A percentile compares a stretch with the other conserved stretches of the same genome.
phyloP scores from a whole-genome alignment of 2,329 filamentous ascomycete species.

The Pestalotiopsis sp. region DNA sequence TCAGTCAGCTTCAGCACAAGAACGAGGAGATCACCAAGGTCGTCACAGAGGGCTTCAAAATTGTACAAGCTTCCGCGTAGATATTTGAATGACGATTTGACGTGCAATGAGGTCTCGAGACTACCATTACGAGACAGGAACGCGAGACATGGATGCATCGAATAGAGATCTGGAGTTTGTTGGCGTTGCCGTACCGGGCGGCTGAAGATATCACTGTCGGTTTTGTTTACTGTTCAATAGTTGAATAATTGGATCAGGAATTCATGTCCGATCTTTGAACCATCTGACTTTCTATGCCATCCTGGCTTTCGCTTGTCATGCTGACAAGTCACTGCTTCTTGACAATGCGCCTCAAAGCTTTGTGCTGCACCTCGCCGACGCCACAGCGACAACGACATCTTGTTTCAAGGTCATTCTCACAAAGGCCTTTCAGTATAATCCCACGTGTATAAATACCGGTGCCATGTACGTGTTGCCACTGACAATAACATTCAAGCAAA shows the following conservation, averaged over 20 bases:
- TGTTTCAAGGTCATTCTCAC: not conserved
- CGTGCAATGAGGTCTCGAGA: not conserved
- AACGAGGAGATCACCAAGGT: conserved; percentile 85
- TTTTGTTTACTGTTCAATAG: not conserved
- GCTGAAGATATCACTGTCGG: conserved; percentile 1
- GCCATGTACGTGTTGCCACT: not conserved
- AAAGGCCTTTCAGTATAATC: not conserved
- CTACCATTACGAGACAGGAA: not conserved
- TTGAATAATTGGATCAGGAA: not conserved
- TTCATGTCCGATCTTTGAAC: not conserved
- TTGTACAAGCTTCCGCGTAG: conserved; percentile 65
- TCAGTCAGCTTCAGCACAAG: conserved; percentile 89
- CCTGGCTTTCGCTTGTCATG: not conserved
- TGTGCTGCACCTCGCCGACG: not conserved
- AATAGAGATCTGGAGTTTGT: conserved; percentile 1
- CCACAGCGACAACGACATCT: not conserved
- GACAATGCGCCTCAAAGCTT: not conserved
- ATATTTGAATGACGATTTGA: conserved; percentile 4
- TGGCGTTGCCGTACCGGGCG: not conserved
- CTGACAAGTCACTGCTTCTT: not conserved
- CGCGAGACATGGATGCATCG: not conserved
- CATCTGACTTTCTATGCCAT: not conserved
- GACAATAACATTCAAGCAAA: not conserved
- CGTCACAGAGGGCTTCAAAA: conserved; percentile 74
- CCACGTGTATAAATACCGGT: not conserved